Evolutionary conservation across 192 early-diverging fungal species (phyloP).

Genomic region (Entomortierella beljakovae): DNA sequence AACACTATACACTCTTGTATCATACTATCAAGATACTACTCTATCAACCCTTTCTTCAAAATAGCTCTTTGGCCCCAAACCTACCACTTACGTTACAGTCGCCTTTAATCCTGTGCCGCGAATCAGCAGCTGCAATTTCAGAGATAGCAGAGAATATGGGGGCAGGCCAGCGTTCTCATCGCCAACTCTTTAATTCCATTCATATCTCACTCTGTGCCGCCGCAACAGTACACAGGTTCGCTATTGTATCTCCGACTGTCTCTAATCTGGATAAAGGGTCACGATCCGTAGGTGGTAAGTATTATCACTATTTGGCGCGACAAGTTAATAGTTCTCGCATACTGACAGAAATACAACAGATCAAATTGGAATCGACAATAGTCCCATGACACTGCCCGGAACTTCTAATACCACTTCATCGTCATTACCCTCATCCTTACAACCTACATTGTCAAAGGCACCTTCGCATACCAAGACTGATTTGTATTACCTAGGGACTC

Average conservation of each 20-base stretch:
- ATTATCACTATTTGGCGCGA: too few species aligned
- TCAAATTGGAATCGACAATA: neutral
- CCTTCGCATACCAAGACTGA: conserved; percentile 18
- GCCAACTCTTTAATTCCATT: conserved; percentile 46
- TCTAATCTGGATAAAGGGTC: neutral
- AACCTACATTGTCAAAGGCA: conserved; percentile 12
- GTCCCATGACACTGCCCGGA: neutral
- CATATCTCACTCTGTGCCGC: conserved; percentile 45
- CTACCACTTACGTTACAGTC: conserved; percentile 39
- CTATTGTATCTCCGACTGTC: conserved; percentile 14
- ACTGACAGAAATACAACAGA: neutral
- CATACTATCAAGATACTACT: conserved; percentile 47
- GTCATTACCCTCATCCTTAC: conserved; percentile 2
- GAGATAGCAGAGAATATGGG: conserved; percentile 48
- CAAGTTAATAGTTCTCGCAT: too few species aligned
- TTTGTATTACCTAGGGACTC: conserved; percentile 21
- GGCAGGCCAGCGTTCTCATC: conserved; percentile 30
- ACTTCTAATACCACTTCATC: neutral
- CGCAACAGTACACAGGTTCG: conserved; percentile 42
- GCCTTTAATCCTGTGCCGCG: conserved; percentile 27
- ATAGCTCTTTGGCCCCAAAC: conserved; percentile 17
- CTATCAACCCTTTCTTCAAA: conserved; percentile 47
- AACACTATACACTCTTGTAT: conserved; percentile 29
- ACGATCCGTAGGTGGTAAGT: conserved; percentile 9
- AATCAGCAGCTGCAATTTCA: conserved; percentile 46